A percentile compares a stretch with the other conserved stretches of the same genome.
These are phyloP conservation scores for Meyerozyma sp. DNA, from an alignment of 1,139 yeast genomes.

Conservation along the genomic window DNA sequence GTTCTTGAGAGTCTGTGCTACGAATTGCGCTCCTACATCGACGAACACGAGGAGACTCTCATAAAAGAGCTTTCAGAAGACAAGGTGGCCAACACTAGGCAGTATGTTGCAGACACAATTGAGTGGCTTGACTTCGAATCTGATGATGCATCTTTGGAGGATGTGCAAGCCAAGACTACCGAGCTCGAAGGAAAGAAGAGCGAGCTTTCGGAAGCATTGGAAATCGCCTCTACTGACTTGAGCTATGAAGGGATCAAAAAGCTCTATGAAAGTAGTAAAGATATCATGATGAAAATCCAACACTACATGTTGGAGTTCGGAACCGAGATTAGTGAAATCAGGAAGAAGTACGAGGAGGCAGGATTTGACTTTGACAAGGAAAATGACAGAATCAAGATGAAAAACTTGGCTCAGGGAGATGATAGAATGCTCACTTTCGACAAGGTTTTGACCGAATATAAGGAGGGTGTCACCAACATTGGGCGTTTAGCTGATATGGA, in stretches of 20 bases:
- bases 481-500: constrained; percentile 23
- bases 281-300: constrained; percentile 37
- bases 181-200: constrained; percentile 16
- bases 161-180: constrained; percentile 23
- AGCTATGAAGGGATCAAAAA: constrained; percentile 26
- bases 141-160: constrained; percentile 46
- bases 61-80: constrained; percentile 29
- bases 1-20: constrained; percentile 55
- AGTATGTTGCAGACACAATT: constrained; percentile 41
- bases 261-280: constrained; percentile 36
- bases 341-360: constrained; percentile 34
- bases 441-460: constrained; percentile 26
- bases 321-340: constrained; percentile 35
- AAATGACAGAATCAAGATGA: constrained; percentile 32
- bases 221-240: constrained; percentile 29
- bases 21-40: constrained; percentile 48
- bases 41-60: constrained; percentile 38
- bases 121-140: constrained; percentile 83
- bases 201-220: constrained; percentile 16
- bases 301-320: constrained; percentile 40
- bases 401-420: constrained; percentile 26
- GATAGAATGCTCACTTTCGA: constrained; percentile 34
- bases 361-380: constrained; percentile 49
- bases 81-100: constrained; percentile 21
- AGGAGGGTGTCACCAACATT: constrained; percentile 26